These are phyloP conservation scores for Podila epicladia DNA, from an alignment of 192 early-diverging fungal genomes.

Conservation along the genomic window DNA sequence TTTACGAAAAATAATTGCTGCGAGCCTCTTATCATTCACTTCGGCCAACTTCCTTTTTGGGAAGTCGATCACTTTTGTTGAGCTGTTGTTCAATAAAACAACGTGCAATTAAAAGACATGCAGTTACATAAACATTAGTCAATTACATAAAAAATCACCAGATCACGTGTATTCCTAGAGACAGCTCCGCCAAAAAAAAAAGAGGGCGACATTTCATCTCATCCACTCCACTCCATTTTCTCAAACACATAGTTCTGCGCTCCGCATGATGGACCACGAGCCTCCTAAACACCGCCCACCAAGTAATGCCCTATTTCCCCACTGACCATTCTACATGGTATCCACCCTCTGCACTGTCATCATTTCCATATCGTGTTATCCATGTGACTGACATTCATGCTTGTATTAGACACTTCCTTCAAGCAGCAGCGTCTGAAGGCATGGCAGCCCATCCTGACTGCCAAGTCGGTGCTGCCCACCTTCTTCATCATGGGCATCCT, in stretches of 20 bases:
- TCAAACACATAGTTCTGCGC: neutral
- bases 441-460: constrained; percentile 98
- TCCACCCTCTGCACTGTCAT: neutral
- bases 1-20: neutral
- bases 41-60: constrained; percentile 5
- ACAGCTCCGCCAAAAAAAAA: neutral
- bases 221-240: neutral
- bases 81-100: neutral
- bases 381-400: neutral
- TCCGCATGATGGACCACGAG: constrained; percentile 38
- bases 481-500: constrained; percentile 94
- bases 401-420: constrained; percentile 83
- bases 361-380: neutral
- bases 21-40: neutral
- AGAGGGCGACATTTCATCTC: neutral
- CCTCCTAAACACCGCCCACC: constrained; percentile 43
- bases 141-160: neutral
- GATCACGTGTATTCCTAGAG: neutral
- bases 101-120: neutral
- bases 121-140: neutral
- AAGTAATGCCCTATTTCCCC: constrained; percentile 17
- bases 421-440: constrained; percentile 97
- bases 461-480: constrained; percentile 92
- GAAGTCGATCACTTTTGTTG: neutral
- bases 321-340: neutral